Percentiles rank a stretch among this genome's conserved stretches.
These are phyloP conservation scores for Populus hybrid DNA, from an alignment of 441 rosid species.

Conservation along the genomic window DNA sequence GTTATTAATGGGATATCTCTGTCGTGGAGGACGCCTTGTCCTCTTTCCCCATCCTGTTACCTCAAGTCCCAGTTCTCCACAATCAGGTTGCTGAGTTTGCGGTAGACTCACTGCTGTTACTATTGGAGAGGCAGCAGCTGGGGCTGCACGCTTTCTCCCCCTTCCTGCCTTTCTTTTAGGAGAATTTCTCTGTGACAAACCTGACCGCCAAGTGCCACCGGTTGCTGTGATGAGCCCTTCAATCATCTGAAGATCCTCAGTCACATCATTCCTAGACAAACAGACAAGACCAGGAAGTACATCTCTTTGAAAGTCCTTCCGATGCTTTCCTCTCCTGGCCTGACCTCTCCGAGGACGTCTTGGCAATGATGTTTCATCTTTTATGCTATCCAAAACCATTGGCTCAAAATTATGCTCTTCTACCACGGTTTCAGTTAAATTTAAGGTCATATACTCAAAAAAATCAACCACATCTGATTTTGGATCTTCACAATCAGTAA, in stretches of 20 bases:
- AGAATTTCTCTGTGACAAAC: constrained; percentile 61
- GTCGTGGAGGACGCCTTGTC: constrained; percentile 83
- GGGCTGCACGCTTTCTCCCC: constrained; percentile 54
- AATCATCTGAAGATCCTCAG: constrained; percentile 78
- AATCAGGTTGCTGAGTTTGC: constrained; percentile 40
- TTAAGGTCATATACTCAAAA: constrained; percentile 79
- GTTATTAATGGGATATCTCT: constrained; percentile 66
- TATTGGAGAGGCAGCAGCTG: constrained; percentile 32
- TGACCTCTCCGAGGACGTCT: constrained; percentile 38
- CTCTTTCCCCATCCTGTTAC: constrained; percentile 91
- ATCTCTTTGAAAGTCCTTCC: constrained; percentile 94
- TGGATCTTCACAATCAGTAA: constrained; percentile 29
- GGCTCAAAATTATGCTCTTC: constrained; percentile 64
- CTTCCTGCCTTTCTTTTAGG: constrained; percentile 53
- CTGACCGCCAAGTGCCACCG: constrained; percentile 60
- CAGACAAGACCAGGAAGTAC: constrained; percentile 85
- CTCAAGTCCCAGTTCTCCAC: constrained; percentile 54
- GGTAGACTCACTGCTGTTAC: constrained; percentile 28
- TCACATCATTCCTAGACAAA: constrained; percentile 77
- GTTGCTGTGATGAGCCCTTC: constrained; percentile 79
- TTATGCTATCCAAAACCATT: constrained; percentile 44
- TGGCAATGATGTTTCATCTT: constrained; percentile 41
- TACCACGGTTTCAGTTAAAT: constrained; percentile 44
- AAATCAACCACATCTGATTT: constrained; percentile 43
- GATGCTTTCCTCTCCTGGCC: constrained; percentile 87